Evolutionary conservation across 2,329 filamentous ascomycete species (phyloP).

Genomic region (Stachybotrys echinatus): DNA sequence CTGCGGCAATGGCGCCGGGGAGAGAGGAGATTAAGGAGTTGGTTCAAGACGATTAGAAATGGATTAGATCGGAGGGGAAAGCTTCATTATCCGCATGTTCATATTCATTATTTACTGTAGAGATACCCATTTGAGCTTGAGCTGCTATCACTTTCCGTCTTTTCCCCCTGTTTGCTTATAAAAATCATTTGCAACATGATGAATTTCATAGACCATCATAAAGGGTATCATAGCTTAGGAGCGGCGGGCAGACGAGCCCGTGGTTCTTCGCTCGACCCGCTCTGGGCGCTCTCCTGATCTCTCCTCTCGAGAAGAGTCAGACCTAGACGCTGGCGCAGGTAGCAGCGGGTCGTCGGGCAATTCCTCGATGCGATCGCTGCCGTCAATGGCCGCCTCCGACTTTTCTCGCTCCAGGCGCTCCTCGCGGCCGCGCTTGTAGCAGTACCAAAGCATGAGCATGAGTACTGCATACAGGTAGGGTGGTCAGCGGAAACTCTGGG

Average conservation of each 20-base stretch:
- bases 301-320: background rate
- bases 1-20: conserved; percentile 35
- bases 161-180: background rate
- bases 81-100: background rate
- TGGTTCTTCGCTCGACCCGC: background rate
- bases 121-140: conserved; percentile 20
- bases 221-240: background rate
- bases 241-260: background rate
- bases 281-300: background rate
- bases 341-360: conserved; percentile 42
- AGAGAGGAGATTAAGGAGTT: conserved; percentile 60
- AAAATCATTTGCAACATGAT: background rate
- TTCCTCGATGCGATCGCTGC: conserved; percentile 39
- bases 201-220: background rate
- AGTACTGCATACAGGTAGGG: conserved; percentile 64
- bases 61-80: background rate
- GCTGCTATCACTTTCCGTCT: background rate
- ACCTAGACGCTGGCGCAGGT: conserved; percentile 23
- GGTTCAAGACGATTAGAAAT: conserved; percentile 53
- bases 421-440: conserved; percentile 89
- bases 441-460: conserved; percentile 96
- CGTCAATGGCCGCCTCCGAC: conserved; percentile 29
- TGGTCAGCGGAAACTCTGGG: conserved; percentile 7
- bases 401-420: conserved; percentile 64
- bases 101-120: conserved; percentile 2